These are phyloP conservation scores for Xylariaceae sp. DNA, from an alignment of 2,329 filamentous ascomycete genomes.

Conservation along the genomic window DNA sequence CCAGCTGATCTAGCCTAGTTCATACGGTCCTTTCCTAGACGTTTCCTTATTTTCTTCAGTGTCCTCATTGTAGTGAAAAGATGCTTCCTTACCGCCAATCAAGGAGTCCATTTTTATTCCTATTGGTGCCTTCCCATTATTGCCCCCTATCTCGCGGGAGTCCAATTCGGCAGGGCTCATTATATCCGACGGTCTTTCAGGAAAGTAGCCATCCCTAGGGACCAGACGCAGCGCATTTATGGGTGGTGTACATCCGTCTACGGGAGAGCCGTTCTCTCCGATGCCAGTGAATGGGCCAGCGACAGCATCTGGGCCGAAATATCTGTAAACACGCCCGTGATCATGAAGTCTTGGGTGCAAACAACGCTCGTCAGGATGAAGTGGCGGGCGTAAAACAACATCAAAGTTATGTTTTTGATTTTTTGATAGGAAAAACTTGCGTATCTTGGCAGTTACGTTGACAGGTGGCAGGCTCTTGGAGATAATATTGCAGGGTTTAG, in stretches of 20 bases:
- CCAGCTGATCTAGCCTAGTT: too few relatives aligned
- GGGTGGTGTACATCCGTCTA: not conserved
- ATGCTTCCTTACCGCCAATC: too few relatives aligned
- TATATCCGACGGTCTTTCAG: not conserved
- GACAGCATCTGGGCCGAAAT: constrained; percentile 22
- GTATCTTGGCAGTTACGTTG: constrained; percentile 1
- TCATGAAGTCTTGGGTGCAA: too few relatives aligned
- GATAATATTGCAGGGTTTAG: constrained; percentile 10
- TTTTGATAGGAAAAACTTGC: constrained; percentile 13
- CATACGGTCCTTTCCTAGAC: too few relatives aligned
- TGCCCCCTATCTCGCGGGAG: not conserved
- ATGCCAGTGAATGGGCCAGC: constrained; percentile 22
- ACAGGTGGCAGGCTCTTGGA: constrained; percentile 3
- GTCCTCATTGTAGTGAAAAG: too few relatives aligned
- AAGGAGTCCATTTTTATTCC: not conserved
- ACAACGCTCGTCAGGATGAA: too few relatives aligned
- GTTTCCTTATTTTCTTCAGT: too few relatives aligned
- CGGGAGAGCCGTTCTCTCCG: constrained; percentile 6
- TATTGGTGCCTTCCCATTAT: not conserved
- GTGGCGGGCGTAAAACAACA: constrained; percentile 11
- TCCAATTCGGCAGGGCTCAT: not conserved
- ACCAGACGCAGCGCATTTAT: not conserved
- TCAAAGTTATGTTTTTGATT: not conserved
- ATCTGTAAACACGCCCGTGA: too few relatives aligned
- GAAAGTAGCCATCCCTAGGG: not conserved